Evolutionary conservation across 2,329 filamentous ascomycete species (phyloP).

Genomic region (Bipolaris zeicola): DNA sequence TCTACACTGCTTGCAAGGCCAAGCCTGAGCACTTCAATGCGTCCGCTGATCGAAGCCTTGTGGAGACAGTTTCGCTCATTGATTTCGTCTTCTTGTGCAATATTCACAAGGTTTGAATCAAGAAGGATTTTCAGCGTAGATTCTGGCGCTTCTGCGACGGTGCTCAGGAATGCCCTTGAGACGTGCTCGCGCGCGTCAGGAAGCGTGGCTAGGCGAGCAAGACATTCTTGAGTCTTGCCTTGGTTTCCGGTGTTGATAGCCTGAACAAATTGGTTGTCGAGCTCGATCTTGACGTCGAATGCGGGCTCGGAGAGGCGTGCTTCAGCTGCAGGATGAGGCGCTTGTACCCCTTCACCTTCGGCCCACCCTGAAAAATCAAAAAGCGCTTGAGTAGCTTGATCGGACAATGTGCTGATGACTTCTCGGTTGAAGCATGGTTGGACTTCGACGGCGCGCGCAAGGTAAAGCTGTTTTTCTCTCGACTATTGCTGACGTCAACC

Average conservation of each 20-base stretch:
- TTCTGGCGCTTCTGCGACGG: conserved; percentile 82
- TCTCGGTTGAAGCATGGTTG: conserved; percentile 98
- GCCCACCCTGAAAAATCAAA: conserved; percentile 96
- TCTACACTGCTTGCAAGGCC: conserved; percentile 78
- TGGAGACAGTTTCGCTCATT: conserved; percentile 97
- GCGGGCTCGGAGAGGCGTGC: conserved; percentile 39
- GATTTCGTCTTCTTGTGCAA: conserved; percentile 95
- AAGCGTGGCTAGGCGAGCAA: conserved; percentile 70
- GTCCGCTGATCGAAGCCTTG: conserved; percentile 94
- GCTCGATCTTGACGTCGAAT: conserved; percentile 80
- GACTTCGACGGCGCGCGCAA: conserved; percentile 93
- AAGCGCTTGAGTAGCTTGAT: conserved; percentile 94
- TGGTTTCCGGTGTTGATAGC: conserved; percentile 83
- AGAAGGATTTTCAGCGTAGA: conserved; percentile 77
- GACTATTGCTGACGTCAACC: conserved; percentile 61
- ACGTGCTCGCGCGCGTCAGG: conserved; percentile 73
- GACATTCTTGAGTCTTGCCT: conserved; percentile 76
- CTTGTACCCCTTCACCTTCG: conserved; percentile 91
- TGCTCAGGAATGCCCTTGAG: conserved; percentile 87
- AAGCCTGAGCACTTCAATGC: conserved; percentile 74
- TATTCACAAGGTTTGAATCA: conserved; percentile 80
- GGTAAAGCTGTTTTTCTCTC: conserved; percentile 95
- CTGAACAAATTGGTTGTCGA: conserved; percentile 85
- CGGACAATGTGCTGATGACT: conserved; percentile 94
- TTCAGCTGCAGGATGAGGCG: conserved; percentile 43